phyloP scores from a whole-genome alignment of 306 rosid genomes.

The Dryas alaskensis region DNA sequence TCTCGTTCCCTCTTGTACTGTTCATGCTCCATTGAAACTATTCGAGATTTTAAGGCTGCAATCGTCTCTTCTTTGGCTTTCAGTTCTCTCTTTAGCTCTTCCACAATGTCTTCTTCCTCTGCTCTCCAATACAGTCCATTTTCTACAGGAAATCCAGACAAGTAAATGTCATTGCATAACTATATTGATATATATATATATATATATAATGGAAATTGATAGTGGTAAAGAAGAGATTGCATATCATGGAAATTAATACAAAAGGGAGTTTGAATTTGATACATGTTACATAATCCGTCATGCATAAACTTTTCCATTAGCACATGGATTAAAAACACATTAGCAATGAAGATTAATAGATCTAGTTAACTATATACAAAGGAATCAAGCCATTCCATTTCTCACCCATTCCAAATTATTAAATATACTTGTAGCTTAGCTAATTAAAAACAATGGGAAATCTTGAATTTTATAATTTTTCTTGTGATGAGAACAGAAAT shows the following conservation, averaged over 20 bases:
- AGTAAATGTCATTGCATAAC: neutral
- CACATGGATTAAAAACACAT: neutral
- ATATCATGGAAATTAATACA: too few relatives aligned
- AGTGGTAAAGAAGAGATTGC: too few relatives aligned
- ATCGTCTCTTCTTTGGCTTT: constrained; percentile 64
- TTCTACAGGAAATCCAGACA: constrained; percentile 29
- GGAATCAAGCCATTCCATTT: neutral
- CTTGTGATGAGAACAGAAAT: neutral
- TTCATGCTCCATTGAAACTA: constrained; percentile 57
- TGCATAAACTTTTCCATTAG: neutral
- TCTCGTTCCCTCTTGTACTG: constrained; percentile 61
- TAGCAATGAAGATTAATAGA: neutral
- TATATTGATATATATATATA: neutral
- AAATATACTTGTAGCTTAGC: neutral
- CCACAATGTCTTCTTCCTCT: constrained; percentile 64
- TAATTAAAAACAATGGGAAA: neutral
- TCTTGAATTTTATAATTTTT: neutral
- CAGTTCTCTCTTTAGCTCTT: constrained; percentile 54
- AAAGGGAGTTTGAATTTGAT: too few relatives aligned
- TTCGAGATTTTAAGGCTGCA: constrained; percentile 36
- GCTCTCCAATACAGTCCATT: constrained; percentile 70
- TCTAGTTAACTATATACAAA: neutral
- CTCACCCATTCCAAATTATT: neutral
- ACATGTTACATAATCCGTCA: neutral
- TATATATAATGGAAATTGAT: neutral